Evolutionary conservation across 306 rosid species (phyloP).

Genomic region (Mimosa pudica): DNA sequence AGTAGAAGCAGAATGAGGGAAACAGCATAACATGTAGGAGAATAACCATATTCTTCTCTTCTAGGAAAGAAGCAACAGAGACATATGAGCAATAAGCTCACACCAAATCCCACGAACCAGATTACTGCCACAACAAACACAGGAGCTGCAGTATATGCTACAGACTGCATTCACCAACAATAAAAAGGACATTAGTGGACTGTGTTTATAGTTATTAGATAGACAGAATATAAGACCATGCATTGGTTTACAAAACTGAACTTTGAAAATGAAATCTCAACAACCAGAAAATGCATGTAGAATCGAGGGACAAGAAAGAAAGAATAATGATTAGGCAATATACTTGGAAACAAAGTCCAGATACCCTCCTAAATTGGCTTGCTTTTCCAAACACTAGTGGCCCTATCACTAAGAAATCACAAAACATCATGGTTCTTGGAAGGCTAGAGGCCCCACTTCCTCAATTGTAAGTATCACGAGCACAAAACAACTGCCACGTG

Average conservation of each 20-base stretch:
- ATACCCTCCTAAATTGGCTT: too few species aligned
- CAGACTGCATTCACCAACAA: conserved; percentile 61
- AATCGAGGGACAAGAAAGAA: neutral
- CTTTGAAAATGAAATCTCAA: neutral
- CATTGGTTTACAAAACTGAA: neutral
- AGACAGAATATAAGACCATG: conserved; percentile 6
- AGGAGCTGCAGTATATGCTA: conserved; percentile 62
- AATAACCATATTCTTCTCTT: conserved; percentile 46
- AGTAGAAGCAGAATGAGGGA: conserved; percentile 51
- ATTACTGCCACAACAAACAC: conserved; percentile 54
- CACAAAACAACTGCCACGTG: neutral
- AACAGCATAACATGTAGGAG: conserved; percentile 43
- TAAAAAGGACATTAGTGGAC: conserved; percentile 22
- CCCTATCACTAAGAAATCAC: neutral
- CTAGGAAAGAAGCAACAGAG: conserved; percentile 47
- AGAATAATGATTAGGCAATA: neutral
- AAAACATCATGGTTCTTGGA: neutral
- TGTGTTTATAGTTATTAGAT: conserved; percentile 1
- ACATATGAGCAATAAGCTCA: conserved; percentile 45
- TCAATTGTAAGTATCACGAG: neutral
- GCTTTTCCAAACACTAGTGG: neutral
- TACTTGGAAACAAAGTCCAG: neutral
- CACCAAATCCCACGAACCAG: conserved; percentile 68
- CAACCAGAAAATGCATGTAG: neutral
- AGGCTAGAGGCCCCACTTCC: neutral